Percentiles rank a stretch among this genome's conserved stretches.
Conservation (phyloP, 2,329 filamentous ascomycete species). For the Scopulariopsis brevicaulis region DNA sequence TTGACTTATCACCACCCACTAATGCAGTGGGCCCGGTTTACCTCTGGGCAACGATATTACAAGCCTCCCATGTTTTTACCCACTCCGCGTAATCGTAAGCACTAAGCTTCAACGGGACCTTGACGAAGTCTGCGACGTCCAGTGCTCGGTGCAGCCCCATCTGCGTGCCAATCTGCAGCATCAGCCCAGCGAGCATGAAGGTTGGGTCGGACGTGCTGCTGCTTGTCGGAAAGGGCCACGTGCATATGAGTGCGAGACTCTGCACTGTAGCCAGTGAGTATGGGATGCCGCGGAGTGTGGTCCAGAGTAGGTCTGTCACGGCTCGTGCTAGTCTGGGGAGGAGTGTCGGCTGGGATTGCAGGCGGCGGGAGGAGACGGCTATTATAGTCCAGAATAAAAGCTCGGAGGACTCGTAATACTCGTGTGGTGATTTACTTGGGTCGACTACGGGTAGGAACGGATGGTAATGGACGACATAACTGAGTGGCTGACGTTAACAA, state of each 20-base stretch:
- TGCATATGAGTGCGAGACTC: not conserved
- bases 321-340: not conserved
- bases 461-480: not conserved
- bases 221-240: not conserved
- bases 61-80: not conserved
- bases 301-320: not conserved
- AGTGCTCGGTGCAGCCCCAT: not conserved
- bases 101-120: not conserved
- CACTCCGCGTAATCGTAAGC: not conserved
- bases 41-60: not conserved
- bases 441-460: not conserved
- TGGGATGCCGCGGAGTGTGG: not conserved
- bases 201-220: not conserved
- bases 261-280: not conserved
- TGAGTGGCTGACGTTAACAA: not conserved
- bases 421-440: not conserved
- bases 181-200: not conserved
- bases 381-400: not conserved
- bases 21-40: not conserved
- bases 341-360: not conserved
- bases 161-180: not conserved
- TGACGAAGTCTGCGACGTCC: not conserved
- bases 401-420: not conserved
- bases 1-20: no score
- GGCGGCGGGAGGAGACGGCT: not conserved